phyloP scores from a whole-genome alignment of 495 filamentous ascomycete species.

The Daldinia childiae region DNA sequence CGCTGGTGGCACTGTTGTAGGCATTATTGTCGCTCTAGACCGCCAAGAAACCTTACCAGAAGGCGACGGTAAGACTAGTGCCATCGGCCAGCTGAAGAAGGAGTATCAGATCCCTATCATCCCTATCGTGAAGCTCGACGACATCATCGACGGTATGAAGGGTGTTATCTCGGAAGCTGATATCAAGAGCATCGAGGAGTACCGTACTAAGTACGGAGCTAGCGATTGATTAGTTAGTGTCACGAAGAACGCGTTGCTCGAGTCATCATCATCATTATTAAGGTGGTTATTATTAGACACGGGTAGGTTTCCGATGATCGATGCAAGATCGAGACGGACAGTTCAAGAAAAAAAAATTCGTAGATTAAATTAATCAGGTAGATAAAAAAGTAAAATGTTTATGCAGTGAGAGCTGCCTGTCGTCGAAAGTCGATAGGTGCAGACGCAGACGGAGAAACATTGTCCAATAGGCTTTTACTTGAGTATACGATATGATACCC shows the following conservation, averaged over 20 bases:
- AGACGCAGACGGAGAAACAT: neutral
- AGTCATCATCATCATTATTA: neutral
- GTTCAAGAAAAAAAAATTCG: neutral
- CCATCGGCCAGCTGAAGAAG: slow-evolving; percentile 81
- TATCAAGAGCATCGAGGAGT: slow-evolving; percentile 76
- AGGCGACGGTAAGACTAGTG: slow-evolving; percentile 64
- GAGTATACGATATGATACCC: slow-evolving; percentile 11
- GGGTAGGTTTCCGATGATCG: slow-evolving; percentile 13
- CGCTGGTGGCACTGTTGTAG: slow-evolving; percentile 82
- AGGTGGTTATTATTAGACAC: slow-evolving; percentile 16
- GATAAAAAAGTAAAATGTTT: slow-evolving; percentile 16
- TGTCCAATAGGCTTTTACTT: neutral
- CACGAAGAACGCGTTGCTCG: neutral
- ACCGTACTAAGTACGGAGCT: slow-evolving; percentile 75
- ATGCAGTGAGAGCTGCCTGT: slow-evolving; percentile 1
- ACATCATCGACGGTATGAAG: slow-evolving; percentile 77
- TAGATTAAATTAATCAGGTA: slow-evolving; percentile 15
- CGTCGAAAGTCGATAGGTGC: neutral
- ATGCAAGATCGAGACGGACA: slow-evolving; percentile 22
- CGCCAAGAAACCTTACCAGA: slow-evolving; percentile 80
- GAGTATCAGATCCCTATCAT: slow-evolving; percentile 68
- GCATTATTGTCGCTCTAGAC: slow-evolving; percentile 88
- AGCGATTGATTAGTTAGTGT: slow-evolving; percentile 57
- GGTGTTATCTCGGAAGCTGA: slow-evolving; percentile 65
- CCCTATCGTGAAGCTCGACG: slow-evolving; percentile 71